Conservation (phyloP, 371 early-diverging fungal genomes). For the Paraphysoderma sedebokerense region DNA sequence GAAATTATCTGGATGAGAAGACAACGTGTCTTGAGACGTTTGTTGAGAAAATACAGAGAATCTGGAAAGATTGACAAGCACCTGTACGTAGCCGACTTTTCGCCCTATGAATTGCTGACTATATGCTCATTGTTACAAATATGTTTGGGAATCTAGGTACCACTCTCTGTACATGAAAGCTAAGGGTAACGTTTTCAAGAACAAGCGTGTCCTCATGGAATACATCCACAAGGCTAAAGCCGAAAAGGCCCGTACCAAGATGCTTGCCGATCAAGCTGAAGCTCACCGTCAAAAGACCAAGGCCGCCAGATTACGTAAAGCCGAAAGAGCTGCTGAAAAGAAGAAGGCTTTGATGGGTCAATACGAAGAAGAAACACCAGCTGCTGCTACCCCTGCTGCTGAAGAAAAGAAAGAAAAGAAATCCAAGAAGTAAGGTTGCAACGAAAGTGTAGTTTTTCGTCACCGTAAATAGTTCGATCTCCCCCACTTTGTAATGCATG, state of each 20-base stretch:
- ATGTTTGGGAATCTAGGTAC: constrained; percentile 33
- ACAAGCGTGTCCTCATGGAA: constrained; percentile 99
- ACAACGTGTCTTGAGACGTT: constrained; percentile 94
- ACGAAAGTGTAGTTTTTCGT: no score
- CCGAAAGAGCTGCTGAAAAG: constrained; percentile 75
- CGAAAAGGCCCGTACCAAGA: constrained; percentile 90
- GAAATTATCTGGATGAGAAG: constrained; percentile 98
- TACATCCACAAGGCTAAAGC: constrained; percentile 99
- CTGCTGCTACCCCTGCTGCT: constrained; percentile 6
- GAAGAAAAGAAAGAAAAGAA: constrained; percentile 1
- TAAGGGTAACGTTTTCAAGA: constrained; percentile 99
- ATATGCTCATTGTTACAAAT: no score
- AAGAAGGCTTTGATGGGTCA: constrained; percentile 47
- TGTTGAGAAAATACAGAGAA: constrained; percentile 96
- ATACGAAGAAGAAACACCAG: constrained; percentile 9
- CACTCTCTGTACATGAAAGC: constrained; percentile 94
- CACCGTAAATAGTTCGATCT: no score
- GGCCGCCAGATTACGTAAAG: constrained; percentile 89
- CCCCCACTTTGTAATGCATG: no score
- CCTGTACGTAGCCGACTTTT: constrained; percentile 38
- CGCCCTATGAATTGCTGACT: no score
- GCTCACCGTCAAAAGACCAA: constrained; percentile 93
- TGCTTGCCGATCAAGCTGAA: constrained; percentile 94
- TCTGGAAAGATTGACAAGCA: constrained; percentile 96
- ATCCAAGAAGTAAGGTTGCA: no score